phyloP scores from a whole-genome alignment of 805 yeast genomes.

The Metschnikowia continentalis region DNA sequence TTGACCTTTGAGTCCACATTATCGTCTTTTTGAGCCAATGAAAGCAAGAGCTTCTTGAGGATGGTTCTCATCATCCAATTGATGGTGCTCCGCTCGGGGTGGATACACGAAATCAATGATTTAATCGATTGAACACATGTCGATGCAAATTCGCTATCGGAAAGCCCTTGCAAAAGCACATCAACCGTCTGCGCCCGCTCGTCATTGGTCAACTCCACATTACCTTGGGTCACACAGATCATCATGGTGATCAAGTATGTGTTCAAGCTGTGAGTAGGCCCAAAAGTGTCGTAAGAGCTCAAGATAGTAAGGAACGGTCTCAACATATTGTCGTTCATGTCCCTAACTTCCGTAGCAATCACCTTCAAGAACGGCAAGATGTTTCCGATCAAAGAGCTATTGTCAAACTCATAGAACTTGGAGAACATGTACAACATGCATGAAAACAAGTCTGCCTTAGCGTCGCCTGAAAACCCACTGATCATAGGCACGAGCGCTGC shows the following conservation, averaged over 20 bases:
- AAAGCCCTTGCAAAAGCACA: conserved; percentile 24
- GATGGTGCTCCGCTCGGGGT: conserved; percentile 25
- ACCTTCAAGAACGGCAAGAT: conserved; percentile 43
- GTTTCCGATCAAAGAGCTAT: conserved; percentile 42
- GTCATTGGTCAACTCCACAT: conserved; percentile 21
- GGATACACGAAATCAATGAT: conserved; percentile 43
- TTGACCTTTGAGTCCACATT: conserved; percentile 29
- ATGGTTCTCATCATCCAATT: conserved; percentile 43
- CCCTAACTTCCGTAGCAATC: conserved; percentile 22
- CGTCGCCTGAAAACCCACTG: conserved; percentile 54
- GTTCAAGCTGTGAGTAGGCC: conserved; percentile 11
- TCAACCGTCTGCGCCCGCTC: conserved; percentile 22
- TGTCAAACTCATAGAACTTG: conserved; percentile 44
- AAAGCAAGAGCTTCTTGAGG: conserved; percentile 37
- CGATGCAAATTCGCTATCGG: conserved; percentile 20
- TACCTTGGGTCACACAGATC: conserved; percentile 34
- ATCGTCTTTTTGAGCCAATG: conserved; percentile 16
- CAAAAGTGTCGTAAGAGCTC: neutral
- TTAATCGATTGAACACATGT: conserved; percentile 55
- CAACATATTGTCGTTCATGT: conserved; percentile 19
- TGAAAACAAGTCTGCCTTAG: conserved; percentile 66
- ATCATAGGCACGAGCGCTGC: conserved; percentile 59
- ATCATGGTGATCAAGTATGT: conserved; percentile 32
- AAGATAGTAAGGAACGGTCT: conserved; percentile 20
- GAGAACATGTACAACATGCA: conserved; percentile 64